Evolutionary conservation across 1,284 basidiomycete species (phyloP), one percentile per base, ranked within the genome.

Genomic region (Pascua guehoae): DNA sequence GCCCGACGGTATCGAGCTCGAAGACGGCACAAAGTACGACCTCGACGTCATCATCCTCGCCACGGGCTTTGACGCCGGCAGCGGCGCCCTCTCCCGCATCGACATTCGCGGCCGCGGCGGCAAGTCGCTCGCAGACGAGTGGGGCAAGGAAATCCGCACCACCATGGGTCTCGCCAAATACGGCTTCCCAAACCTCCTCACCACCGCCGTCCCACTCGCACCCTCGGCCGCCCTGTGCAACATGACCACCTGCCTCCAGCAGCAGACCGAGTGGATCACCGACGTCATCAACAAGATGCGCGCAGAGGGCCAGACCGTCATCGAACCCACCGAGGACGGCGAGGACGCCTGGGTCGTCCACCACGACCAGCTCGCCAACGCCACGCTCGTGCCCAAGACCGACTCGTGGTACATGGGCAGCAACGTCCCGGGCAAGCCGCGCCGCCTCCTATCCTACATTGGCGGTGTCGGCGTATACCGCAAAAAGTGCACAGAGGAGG

Each of bases 141-240:
- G 58, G 58, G 32, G 37, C 40, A 54, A 53, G 54, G 58, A 56
- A 24, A 53, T 56, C 41, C 48, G 49, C 37, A 56, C 58, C 12
- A 53, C 51, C 8, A 51, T 56, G 37, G 58, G 54, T 3, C 45
- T 60, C 3, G 58, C 44, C 18, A 60, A 53, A 41, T 37, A 47
- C 49, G 58, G 58, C 0, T 60, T 17, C 54, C 58, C 58, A 18
- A 60, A 60, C 54, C 58, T 60, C n/a, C 58, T 60, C 37, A 60
- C 49, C 11, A 56, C 54, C 0, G 58, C 51, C 10, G 43, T 41
- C 5, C 58, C 58, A 2, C 54, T 56, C 12, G 58, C 54, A 2
- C 58, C 58, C n/a, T 49, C 47, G 0, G 58, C 54, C 0, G 58
- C 54, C 24, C 51, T 60, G 45, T 60, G 54, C 51, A 60, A 60